phyloP scores from a whole-genome alignment of 2,329 filamentous ascomycete genomes.

The Curvularia verruculosa region DNA sequence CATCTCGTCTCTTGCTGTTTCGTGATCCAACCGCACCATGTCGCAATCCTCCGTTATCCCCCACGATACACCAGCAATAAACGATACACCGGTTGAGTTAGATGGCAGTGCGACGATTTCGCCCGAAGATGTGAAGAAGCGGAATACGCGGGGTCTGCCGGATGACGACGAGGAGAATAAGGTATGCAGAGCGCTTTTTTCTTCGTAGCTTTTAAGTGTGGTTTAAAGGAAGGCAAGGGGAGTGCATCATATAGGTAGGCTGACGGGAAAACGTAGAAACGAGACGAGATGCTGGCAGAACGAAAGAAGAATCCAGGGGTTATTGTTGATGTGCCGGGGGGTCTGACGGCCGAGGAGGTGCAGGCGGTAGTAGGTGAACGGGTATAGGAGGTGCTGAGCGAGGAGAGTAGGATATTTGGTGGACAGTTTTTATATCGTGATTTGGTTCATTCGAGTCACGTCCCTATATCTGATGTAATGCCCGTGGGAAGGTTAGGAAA shows the following conservation, averaged over 20 bases:
- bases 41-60: conserved; percentile 46
- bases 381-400: conserved; percentile 11
- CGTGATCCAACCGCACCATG: conserved; percentile 17
- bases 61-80: conserved; percentile 50
- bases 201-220: neutral
- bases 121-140: conserved; percentile 31
- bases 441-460: neutral
- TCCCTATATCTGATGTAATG: neutral
- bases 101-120: conserved; percentile 43
- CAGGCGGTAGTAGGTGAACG: conserved; percentile 40
- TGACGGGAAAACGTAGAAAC: conserved; percentile 37
- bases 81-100: conserved; percentile 53
- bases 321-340: conserved; percentile 53
- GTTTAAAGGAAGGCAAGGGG: no score
- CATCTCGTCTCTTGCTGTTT: neutral
- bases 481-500: neutral
- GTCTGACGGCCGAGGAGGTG: conserved; percentile 54
- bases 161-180: conserved; percentile 18
- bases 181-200: conserved; percentile 39
- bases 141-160: conserved; percentile 15
- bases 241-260: no score
- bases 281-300: conserved; percentile 46
- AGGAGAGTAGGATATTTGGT: no score
- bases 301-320: conserved; percentile 53
- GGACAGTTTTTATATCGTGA: neutral